Base-by-base conservation (phyloP, 768 basidiomycete genomes). In the Kwoniella botswanensis region DNA sequence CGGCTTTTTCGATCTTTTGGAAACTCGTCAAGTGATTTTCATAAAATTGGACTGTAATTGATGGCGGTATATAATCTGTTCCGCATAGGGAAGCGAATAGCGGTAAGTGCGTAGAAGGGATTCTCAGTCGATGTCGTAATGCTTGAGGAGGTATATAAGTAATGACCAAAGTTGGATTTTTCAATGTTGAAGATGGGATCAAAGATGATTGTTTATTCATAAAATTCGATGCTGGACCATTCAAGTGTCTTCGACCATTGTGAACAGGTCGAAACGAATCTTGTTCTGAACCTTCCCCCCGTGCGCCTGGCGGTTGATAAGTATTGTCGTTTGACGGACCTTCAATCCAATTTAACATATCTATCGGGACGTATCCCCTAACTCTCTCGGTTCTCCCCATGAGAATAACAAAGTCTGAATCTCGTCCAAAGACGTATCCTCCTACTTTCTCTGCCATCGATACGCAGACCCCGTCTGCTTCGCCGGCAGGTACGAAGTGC, bases 341-440 rank as follows among this genome's bases (percentile, higher is more conserved):
- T 62, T 81, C 83, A 50, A 81, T 74, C 84, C 84, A 84, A 63
- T 66, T 68, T 50, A 84, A 66, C 76, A 78, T 77, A 62, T 83
- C 81, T 26, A 84, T 65, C 35, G 82, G 84, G 41, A 79, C 74
- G 67, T 82, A 84, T 9, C 84, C 84, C 56, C 67, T 68, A 2
- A 73, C 70, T 18, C 66, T 29, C 24, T 69, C 68, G n/a, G 35
- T 66, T 44, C 55, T 56, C 24, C 55, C 75, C 6, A 75, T 65
- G 10, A 82, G 72, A 35, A 84, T 78, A 18, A 77, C 72, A 68
- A 81, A 84, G 65, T 84, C 84, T 4, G 74, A 74, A 68, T 84
- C 84, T 26, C 68, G 67, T 6, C 83, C 81, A 15, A 83, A 52
- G 22, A 84, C 73, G 46, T 74, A 84, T 7, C 76, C 84, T 2